Evolutionary conservation across 495 filamentous ascomycete species (phyloP).

Genomic region (Penicillium maclennaniae): DNA sequence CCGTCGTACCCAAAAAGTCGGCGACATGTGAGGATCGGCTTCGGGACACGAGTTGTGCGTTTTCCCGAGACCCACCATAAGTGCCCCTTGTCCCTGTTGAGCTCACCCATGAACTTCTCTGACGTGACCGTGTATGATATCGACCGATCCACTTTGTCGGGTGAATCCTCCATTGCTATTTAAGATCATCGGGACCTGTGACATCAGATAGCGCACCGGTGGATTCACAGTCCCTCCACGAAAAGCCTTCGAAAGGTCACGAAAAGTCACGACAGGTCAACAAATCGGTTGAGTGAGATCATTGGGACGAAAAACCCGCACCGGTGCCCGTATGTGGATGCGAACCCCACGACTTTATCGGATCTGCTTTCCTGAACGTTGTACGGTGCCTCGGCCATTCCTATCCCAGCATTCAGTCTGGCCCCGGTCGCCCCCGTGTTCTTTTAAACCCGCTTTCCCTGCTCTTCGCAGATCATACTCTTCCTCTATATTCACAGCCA

Average conservation of each 20-base stretch:
- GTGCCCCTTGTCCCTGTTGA: conserved; percentile 11
- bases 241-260: background rate
- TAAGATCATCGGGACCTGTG: background rate
- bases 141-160: conserved; percentile 6
- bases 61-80: conserved; percentile 5
- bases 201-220: conserved; percentile 12
- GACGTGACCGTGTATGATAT: conserved; percentile 9
- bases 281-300: background rate
- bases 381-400: conserved; percentile 25
- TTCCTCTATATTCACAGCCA: conserved; percentile 12
- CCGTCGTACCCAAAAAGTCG: background rate
- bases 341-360: conserved; percentile 12
- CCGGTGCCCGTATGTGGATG: conserved; percentile 14
- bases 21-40: conserved; percentile 9
- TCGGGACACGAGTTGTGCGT: background rate
- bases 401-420: conserved; percentile 13
- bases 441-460: conserved; percentile 15
- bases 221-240: background rate
- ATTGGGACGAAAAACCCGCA: background rate
- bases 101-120: conserved; percentile 9
- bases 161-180: background rate
- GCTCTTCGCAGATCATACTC: conserved; percentile 22
- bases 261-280: background rate
- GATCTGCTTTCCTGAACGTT: conserved; percentile 22
- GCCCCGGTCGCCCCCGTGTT: conserved; percentile 21